These are phyloP conservation scores for Helotiales sp. DNA, from an alignment of 2,329 filamentous ascomycete species.

Conservation along the genomic window DNA sequence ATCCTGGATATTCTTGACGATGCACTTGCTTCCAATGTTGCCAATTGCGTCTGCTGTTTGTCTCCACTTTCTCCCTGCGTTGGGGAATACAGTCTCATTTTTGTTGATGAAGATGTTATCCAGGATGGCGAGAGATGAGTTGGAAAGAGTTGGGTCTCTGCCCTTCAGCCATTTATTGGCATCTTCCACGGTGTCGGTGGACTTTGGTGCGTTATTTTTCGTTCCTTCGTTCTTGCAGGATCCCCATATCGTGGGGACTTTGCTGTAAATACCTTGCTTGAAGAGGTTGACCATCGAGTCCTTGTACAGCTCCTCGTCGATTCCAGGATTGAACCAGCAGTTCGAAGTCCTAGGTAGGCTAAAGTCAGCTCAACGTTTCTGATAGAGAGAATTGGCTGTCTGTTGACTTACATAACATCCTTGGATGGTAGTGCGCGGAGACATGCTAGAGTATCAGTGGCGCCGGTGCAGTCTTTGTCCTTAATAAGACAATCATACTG, in stretches of 20 bases:
- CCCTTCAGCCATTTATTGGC: conserved; percentile 61
- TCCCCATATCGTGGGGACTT: conserved; percentile 59
- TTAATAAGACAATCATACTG: conserved; percentile 56
- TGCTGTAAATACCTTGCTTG: conserved; percentile 55
- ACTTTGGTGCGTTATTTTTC: conserved; percentile 56
- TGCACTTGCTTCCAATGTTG: conserved; percentile 69
- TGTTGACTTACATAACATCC: background rate
- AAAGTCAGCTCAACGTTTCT: conserved; percentile 49
- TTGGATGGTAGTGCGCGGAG: conserved; percentile 50
- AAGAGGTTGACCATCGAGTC: conserved; percentile 57
- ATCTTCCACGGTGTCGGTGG: conserved; percentile 52
- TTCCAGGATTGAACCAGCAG: conserved; percentile 46
- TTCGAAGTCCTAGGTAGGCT: conserved; percentile 39
- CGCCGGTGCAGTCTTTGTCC: conserved; percentile 49
- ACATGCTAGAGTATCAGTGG: conserved; percentile 49
- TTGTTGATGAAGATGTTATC: conserved; percentile 59
- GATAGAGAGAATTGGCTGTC: conserved; percentile 46
- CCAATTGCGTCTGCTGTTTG: conserved; percentile 64
- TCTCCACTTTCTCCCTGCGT: conserved; percentile 60
- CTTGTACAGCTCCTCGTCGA: conserved; percentile 58
- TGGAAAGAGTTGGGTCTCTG: conserved; percentile 62
- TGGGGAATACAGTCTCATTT: conserved; percentile 47
- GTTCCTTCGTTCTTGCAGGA: conserved; percentile 71
- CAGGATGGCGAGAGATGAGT: conserved; percentile 55
- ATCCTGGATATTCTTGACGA: conserved; percentile 56